These are phyloP conservation scores for Tulasnella sp. DNA, from an alignment of 768 basidiomycete genomes.

Conservation along the genomic window DNA sequence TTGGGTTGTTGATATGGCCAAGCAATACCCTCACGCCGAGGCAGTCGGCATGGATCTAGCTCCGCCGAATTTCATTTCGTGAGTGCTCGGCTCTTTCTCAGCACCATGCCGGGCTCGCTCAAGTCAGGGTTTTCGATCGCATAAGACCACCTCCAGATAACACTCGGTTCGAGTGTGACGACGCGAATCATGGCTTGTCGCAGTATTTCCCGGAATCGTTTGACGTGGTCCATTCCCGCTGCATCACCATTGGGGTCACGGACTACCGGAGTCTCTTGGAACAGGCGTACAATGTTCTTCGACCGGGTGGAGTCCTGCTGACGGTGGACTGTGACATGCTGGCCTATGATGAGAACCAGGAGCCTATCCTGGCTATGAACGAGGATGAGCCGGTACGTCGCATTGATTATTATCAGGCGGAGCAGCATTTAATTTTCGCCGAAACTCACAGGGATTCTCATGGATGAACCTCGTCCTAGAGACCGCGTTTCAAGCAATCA, in stretches of 20 bases:
- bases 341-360: background rate
- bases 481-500: background rate
- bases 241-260: conserved; percentile 5
- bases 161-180: conserved; percentile 9
- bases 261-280: background rate
- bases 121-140: background rate
- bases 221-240: background rate
- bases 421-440: too few species aligned
- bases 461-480: background rate
- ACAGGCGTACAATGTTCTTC: background rate
- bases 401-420: background rate
- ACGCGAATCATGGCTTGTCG: background rate
- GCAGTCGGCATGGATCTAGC: conserved; percentile 2
- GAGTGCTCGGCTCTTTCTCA: background rate
- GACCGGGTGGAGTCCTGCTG: background rate
- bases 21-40: background rate
- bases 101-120: background rate
- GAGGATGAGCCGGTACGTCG: background rate
- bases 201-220: conserved; percentile 4
- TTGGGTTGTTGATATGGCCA: conserved; percentile 7
- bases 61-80: background rate
- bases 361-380: background rate
- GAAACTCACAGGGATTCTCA: background rate
- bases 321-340: conserved; percentile 3
- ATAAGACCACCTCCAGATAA: background rate